Evolutionary conservation across 179 eudicot species (phyloP).

Genomic region (Silene noctiflora): DNA sequence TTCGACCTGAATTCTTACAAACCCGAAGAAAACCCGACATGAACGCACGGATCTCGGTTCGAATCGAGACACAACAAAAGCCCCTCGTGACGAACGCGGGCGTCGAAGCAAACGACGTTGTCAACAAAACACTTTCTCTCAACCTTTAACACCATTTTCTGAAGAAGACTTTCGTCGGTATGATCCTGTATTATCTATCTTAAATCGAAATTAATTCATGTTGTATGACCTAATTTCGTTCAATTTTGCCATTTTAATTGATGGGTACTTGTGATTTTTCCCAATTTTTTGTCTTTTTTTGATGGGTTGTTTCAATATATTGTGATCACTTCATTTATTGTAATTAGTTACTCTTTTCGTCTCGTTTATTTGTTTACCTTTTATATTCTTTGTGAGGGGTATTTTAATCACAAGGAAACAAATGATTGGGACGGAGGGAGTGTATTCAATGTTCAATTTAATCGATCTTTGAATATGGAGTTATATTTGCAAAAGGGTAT

Average conservation of each 20-base stretch:
- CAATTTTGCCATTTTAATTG: background rate
- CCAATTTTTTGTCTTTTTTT: background rate
- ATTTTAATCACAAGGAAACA: no score
- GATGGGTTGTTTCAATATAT: background rate
- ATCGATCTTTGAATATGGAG: background rate
- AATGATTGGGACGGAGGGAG: background rate
- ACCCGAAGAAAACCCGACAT: no score
- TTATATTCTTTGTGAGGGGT: no score
- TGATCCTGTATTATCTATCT: slow-evolving; percentile 2
- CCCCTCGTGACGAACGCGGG: no score
- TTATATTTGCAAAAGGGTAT: background rate
- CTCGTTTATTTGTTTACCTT: no score
- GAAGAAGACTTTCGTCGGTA: slow-evolving; percentile 13
- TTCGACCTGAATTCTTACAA: no score
- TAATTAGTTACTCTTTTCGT: background rate
- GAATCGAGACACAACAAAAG: no score
- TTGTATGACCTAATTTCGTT: background rate
- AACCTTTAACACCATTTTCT: no score
- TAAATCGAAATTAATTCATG: background rate
- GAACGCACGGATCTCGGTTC: no score
- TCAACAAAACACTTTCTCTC: background rate
- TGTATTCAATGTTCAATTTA: background rate
- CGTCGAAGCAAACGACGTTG: no score
- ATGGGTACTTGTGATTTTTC: slow-evolving; percentile 9
- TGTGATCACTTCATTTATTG: background rate